phyloP scores from a whole-genome alignment of 805 yeast genomes.

The Candida vaughaniae region DNA sequence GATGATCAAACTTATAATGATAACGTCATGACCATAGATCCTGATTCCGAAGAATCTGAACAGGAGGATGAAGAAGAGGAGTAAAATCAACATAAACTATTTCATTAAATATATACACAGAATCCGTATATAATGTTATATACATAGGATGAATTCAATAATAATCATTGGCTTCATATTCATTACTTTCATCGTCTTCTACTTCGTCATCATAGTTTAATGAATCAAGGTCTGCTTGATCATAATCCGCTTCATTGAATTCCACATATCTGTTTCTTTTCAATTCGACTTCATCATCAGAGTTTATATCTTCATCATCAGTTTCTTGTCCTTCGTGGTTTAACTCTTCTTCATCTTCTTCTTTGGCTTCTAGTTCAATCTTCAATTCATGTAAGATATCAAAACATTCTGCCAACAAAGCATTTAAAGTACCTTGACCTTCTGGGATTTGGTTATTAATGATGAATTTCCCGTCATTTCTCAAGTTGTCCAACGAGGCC shows the following conservation, averaged over 20 bases:
- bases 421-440: conserved; percentile 95
- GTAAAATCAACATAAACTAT: conserved; percentile 6
- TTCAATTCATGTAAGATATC: conserved; percentile 90
- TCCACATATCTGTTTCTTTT: conserved; percentile 42
- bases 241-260: conserved; percentile 48
- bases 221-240: conserved; percentile 32
- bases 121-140: too few species aligned
- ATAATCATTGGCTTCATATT: conserved; percentile 44
- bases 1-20: conserved; percentile 44
- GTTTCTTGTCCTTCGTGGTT: conserved; percentile 14
- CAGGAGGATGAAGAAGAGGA: conserved; percentile 21
- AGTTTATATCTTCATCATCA: conserved; percentile 29
- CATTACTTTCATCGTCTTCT: conserved; percentile 18
- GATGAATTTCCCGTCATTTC: conserved; percentile 89
- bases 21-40: conserved; percentile 58
- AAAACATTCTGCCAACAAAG: conserved; percentile 88
- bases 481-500: conserved; percentile 81
- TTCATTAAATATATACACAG: conserved; percentile 7
- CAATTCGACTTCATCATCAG: conserved; percentile 46
- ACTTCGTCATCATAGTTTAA: conserved; percentile 16
- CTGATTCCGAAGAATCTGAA: conserved; percentile 48
- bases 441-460: conserved; percentile 90
- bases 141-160: too few species aligned
- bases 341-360: conserved; percentile 23
- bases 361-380: conserved; percentile 73